A percentile compares a stretch with the other conserved stretches of the same genome.
These are phyloP conservation scores for Murraya paniculata DNA, from an alignment of 345 rosid species.

Conservation along the genomic window DNA sequence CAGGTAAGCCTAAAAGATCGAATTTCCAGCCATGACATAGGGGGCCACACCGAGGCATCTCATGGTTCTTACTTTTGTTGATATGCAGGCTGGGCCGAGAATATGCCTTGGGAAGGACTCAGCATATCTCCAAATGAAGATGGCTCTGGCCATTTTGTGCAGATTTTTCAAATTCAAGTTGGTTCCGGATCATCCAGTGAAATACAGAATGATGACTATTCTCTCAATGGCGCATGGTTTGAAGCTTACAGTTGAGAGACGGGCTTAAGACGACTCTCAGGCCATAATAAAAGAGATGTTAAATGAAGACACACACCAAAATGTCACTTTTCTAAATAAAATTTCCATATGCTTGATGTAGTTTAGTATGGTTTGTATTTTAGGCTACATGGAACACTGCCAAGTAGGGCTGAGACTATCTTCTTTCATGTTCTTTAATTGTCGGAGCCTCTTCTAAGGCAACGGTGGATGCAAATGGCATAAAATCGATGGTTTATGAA, in stretches of 20 bases:
- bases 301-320: background rate
- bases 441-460: background rate
- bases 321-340: too few species aligned
- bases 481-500: background rate
- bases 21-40: background rate
- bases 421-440: background rate
- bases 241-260: constrained; percentile 54
- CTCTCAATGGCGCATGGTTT: constrained; percentile 85
- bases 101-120: constrained; percentile 95
- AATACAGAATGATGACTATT: constrained; percentile 93
- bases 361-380: background rate
- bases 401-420: too few species aligned
- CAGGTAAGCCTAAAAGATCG: constrained; percentile 45
- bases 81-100: constrained; percentile 20
- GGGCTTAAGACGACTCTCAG: constrained; percentile 20
- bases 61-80: constrained; percentile 1
- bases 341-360: background rate
- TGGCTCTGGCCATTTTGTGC: constrained; percentile 78
- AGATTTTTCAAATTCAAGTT: constrained; percentile 70
- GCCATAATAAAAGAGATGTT: background rate
- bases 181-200: constrained; percentile 74
- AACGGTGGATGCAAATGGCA: background rate
- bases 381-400: background rate
- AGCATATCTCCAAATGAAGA: constrained; percentile 92
- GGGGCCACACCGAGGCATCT: background rate